Evolutionary conservation across 306 rosid genomes (phyloP), one percentile per base, ranked within the genome.

Genomic region (Ammopiptanthus mongolicus): DNA sequence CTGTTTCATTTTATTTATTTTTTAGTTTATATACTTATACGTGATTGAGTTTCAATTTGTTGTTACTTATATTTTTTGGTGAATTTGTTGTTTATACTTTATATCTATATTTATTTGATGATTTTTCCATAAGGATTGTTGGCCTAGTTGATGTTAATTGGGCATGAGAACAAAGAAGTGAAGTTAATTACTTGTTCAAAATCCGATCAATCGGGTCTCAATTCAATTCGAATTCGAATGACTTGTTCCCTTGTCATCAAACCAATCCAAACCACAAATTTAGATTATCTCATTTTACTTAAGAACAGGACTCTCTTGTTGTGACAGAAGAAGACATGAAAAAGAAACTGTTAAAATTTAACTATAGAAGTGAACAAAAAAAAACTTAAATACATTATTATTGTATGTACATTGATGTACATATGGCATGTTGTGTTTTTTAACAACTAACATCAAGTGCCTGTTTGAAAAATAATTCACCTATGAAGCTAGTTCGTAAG

Each of bases 1-100:
- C 60, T 75, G 84, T 81, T 82, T 78, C 86, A 5, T 23, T 22
- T 56, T 13, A 22, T 4, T 56, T 56, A 5, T 13, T 22, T 56
- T 14, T 56, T 9, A 23, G 7, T 65, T 41, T 10, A 3, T 63
- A 11, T 9, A 8, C 19, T 11, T 44, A 3, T 44, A 25, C 14
- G 46, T 65, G 41, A 28, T 28, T 46, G 5, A 4, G 19, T 37
- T 66, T 66, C n/a, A 42, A 21, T 44, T 6, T 25, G 33, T 66
- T 22, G 55, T 13, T 65, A 25, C 7, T 33, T 69, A 15, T 33
- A 4, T 18, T 12, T 50, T 28, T 17, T 1, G 47, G 11, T 13
- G n/a, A 21, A 29, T 25, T 57, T 72, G 39, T 73, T 73, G 25
- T 65, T 39, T 70, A 51, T 46, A 46, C 41, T 65, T 39, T 70